Base-by-base conservation (phyloP, 805 yeast genomes). In the Starmerella floricola region DNA sequence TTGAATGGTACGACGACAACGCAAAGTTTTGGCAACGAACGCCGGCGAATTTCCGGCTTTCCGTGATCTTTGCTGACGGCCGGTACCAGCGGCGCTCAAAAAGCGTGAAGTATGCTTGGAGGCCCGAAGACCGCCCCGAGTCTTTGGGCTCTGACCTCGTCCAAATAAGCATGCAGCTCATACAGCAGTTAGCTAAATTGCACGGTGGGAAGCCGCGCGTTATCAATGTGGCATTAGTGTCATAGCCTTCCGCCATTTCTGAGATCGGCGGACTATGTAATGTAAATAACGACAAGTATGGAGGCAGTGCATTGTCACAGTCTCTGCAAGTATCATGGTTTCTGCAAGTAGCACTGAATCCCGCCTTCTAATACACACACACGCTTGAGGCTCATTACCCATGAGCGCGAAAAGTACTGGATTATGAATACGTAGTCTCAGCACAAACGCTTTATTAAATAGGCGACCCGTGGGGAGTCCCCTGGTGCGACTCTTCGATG, bases 1-100 rank as follows among this genome's bases (percentile, higher is more conserved):
- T 31, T 1, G 62, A 58, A 34, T 41, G 57, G 18, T 39, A 52
- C 12, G 48, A 41, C 15, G 54, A 45, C n/a, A 43, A 35, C 16
- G 4, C 15, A 29, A 12, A 24, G 11, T 35, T 18, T 13, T 57
- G 61, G 62, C 36, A 15, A 4, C 8, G 2, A 16, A 12, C 13
- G 19, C 32, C 39, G n/a, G 15, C 3, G 10, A 20, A 23, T n/a
- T 40, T 17, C 13, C 39, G 38, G 19, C 38, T 40, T n/a, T 23
- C 43, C 33, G 11, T 21, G 15, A 29, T 40, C 32, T 40, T 40
- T 16, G 37, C 38, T 6, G 23, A 29, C 24, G 21, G 15, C 19
- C 29, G 17, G n/a, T 26, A 29, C 26, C 27, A 19, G n/a, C 31
- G 43, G 20, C 26, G 28, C 23, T 34, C 38, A 15, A 32, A 32